Base-by-base conservation (phyloP, 2,329 filamentous ascomycete genomes). In the Aspergillus niger region DNA sequence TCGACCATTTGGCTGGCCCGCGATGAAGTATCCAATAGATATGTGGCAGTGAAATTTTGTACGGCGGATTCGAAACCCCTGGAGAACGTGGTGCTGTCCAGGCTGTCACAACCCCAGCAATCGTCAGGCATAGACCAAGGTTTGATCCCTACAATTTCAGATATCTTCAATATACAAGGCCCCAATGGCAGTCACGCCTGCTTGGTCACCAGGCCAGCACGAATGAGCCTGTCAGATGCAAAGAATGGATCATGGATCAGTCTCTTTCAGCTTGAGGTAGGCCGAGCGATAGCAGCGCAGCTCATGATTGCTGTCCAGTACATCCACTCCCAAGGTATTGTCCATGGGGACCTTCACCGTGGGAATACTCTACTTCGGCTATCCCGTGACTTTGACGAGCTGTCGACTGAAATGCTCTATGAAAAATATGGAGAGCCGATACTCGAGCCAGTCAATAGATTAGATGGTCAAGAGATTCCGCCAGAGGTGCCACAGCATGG, bases 1-100 rank as follows among this genome's bases (percentile, higher is more conserved):
- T 80, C 75, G 8, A 79, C 68, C 0, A 66, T 57, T 13, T 71
- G 70, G 72, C 65, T 75, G 41, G 68, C 70, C 43, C 63, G 58
- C 39, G 70, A 74, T 61, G 58, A 68, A 53, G 38, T 20, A 63
- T 49, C 24, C 6, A 60, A 62, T 13, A 60, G 36, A 65, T 69
- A 71, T 48, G 65, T 73, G 32, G 70, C 72, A 8, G 15, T 73
- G 1, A 74, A 72, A 62, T 55, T 73, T n/a, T 68, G 60, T 44
- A 70, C 58, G 2, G 67, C 66, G 39, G 59, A 66, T 57, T 62
- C 65, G n/a, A 65, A 66, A 20, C 62, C 65, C 57, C 39, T 17
- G 17, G 57, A 64, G 15, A 36, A 7, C 11, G 43, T 53, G n/a
- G 41, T 59, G 30, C 30, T 61, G 32, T 59, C 43, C 17, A 3